Percentiles rank a stretch among this genome's conserved stretches.
These are phyloP conservation scores for Epichloe scottii DNA, from an alignment of 2,329 filamentous ascomycete genomes.

Conservation along the genomic window DNA sequence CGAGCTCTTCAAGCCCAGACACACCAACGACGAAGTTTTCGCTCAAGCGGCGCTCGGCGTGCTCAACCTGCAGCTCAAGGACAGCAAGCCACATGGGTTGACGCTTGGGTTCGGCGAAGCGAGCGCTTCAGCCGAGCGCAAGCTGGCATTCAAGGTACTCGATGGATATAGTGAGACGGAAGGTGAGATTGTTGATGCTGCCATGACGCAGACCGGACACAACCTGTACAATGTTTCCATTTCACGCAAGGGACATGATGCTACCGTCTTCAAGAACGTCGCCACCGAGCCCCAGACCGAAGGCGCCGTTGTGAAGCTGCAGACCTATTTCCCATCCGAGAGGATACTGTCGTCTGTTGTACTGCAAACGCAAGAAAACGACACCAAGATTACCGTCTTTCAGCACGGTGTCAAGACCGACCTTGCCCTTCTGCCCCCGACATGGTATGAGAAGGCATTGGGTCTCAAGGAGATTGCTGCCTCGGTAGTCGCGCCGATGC, in stretches of 20 bases:
- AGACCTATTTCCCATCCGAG: conserved; percentile 64
- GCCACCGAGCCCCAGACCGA: conserved; percentile 24
- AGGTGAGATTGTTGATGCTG: conserved; percentile 46
- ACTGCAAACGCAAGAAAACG: conserved; percentile 36
- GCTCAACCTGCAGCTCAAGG: conserved; percentile 36
- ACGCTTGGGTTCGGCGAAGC: conserved; percentile 42
- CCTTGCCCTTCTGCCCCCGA: conserved; percentile 45
- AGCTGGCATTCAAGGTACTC: conserved; percentile 38
- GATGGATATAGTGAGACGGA: conserved; percentile 54
- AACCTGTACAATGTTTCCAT: conserved; percentile 35
- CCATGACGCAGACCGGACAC: conserved; percentile 34
- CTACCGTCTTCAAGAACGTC: conserved; percentile 32
- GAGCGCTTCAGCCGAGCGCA: conserved; percentile 29
- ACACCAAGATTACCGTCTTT: conserved; percentile 63
- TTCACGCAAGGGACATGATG: conserved; percentile 25
- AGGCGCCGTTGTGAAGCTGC: conserved; percentile 18
- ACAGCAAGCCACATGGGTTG: conserved; percentile 31
- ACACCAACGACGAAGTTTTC: conserved; percentile 59
- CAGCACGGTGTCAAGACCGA: conserved; percentile 51
- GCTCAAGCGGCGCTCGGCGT: conserved; percentile 78
- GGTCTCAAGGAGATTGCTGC: conserved; percentile 70
- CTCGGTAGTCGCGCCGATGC: conserved; percentile 88
- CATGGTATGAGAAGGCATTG: conserved; percentile 79
- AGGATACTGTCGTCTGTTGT: conserved; percentile 72
- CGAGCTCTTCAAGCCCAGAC: conserved; percentile 58